Base-by-base conservation (phyloP, 495 filamentous ascomycete species). In the Neurospora pannonica region DNA sequence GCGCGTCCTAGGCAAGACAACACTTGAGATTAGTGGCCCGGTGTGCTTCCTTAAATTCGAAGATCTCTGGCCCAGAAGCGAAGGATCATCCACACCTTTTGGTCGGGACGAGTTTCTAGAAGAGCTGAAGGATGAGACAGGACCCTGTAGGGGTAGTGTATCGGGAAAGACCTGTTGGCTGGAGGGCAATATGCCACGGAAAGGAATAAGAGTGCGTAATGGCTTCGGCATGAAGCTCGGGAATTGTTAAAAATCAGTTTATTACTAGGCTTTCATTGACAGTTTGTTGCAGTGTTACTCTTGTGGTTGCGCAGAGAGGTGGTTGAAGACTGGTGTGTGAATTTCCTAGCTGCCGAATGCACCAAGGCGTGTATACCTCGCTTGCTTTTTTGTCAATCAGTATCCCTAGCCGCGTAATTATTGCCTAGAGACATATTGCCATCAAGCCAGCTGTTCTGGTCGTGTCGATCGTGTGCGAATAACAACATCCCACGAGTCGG, bases 1-100 rank as follows among this genome's bases (percentile, higher is more conserved):
- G n/a, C 69, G 76, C 76, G 72, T 60, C 76, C 72, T 37, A 31
- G 48, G 75, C 74, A 75, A 43, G 10, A 54, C 54, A 24, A 71
- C 70, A 21, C 34, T 21, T 28, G 24, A 71, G 28, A 43, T 21
- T 71, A 19, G 11, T 11, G 9, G n/a, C n/a, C 36, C 1, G 2
- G 34, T 3, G 70, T 28, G 70, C 36, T 31, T 38, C 38, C 70
- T 67, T 19, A 19, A 36, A 17, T 36, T 34, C 13, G 54, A 36
- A 17, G 1, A 67, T 28, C 54, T 67, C 6, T 67, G 54, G 54
- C 54, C 31, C 54, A 28, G 28, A 67, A 67, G 54, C 54, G 28
- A 36, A 67, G 28, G 54, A 67, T 36, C 31, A 28, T 28, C 5
- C 28, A 67, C 17, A 34, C 7, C 15, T 67, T 67, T 17, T 17